Evolutionary conservation across 805 yeast genomes (phyloP), one percentile per base, ranked within the genome.

Genomic region (Komagataella pseudopastoris): DNA sequence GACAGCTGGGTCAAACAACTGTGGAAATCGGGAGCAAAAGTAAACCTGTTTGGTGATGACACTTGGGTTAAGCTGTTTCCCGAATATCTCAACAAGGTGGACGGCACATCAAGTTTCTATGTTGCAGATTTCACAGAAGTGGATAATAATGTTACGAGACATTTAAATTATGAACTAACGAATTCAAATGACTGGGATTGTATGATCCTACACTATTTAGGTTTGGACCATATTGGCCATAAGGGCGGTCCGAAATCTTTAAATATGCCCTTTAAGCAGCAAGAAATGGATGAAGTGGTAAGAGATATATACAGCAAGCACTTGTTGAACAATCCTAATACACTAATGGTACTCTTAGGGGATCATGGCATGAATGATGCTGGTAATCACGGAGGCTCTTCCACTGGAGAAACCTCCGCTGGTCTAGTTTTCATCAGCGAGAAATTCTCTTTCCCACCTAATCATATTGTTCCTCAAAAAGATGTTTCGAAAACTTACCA

Each of bases 351-450:
- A 4, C 77, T 90, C 0, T 68, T 86, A 71, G 98, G 98, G 0
- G 98, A 90, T 59, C 98, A 90, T 64, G 98, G 97, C 3, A 90
- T 90, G 97, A 89, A 89, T 61, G 95, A 89, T 50, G 78, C 85
- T 3, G 97, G 97, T 1, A 91, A 90, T 59, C 98, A 93, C 63
- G 99, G 99, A 6, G 99, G 98, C 1, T 87, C 97, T 0, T 85
- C 96, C 3, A 63, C 74, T 0, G 96, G 96, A 1, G 99, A 93
- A 64, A 91, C 97, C 0, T 85, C 89, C 14, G 84, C 99, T 1
- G 97, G 85, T 0, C 59, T 93, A 60, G 68, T 81, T 1, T 73
- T 91, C 46, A 68, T 85, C 0, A 83, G 96, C 0, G 78, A 83
- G 6, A 75, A 75, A 57, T 75, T 89, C 51, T 62, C 10, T 53